Evolutionary conservation across 495 filamentous ascomycete genomes (phyloP), one percentile per base, ranked within the genome.

Genomic region (Apodospora peruviana): DNA sequence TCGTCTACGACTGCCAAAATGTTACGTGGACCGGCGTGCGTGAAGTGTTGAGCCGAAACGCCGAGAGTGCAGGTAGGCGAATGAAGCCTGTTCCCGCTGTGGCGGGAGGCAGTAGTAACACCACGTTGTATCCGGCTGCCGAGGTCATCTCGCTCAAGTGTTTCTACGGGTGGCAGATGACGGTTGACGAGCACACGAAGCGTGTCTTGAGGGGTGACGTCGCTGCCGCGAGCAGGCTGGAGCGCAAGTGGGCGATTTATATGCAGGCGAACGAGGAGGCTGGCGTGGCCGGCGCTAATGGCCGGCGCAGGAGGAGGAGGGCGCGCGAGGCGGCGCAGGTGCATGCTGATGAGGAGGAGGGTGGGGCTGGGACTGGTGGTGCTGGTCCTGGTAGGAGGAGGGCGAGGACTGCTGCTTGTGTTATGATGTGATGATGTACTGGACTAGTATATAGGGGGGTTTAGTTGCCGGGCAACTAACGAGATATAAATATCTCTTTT

Each of bases 161-260:
- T 65, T 97, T 90, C 71, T 91, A 95, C 64, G 88, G 84, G 17
- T 97, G 88, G 82, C 93, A 98, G 68, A 86, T 85, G 63, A 96
- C 91, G 2, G 90, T 95, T 18, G 84, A 96, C 48, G 88, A 96
- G 61, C 91, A 96, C 64, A 90, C 79, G 40, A 87, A 89, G 62
- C 80, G 90, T 2, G 87, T 96, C 1, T 66, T 94, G 24, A 71
- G 78, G 16, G 88, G 89, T 1, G 86, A 95, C 45, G 72, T 87
- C 19, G 65, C 68, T 0, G 71, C 85, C 3, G 93, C 93, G 2
- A 68, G 71, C 27, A 71, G 86, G 11, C 71, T 98, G 18, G 90
- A 96, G 69, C 74, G 80, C 42, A 95, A 90, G 68, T 98, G 93
- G 93, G 88, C 84, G 0, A 86, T 95, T 25, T 91, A 90, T 54